These are phyloP conservation scores for Solanum arcanum DNA, from an alignment of 257 asterid genomes.

Conservation along the genomic window DNA sequence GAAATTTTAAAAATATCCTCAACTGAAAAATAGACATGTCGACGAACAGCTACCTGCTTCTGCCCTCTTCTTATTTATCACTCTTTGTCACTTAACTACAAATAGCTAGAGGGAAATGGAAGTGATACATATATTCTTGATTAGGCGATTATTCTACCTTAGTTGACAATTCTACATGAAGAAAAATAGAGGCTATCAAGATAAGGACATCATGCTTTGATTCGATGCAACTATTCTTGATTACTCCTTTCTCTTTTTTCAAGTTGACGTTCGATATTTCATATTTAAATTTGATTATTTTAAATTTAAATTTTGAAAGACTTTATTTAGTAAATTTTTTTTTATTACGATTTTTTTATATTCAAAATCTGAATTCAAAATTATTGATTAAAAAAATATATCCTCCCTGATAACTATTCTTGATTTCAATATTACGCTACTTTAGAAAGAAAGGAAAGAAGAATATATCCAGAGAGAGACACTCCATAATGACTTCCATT, in stretches of 20 bases:
- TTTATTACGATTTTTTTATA: too few relatives aligned
- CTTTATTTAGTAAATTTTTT: too few relatives aligned
- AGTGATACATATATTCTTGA: neutral
- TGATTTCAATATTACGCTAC: neutral
- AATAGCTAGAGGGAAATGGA: neutral
- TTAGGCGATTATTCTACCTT: neutral
- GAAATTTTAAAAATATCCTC: neutral
- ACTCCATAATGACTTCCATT: too few relatives aligned
- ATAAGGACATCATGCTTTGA: neutral
- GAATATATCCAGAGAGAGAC: accelerated
- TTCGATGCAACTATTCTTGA: neutral
- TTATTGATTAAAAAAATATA: too few relatives aligned
- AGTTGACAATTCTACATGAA: neutral
- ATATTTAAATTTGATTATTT: too few relatives aligned
- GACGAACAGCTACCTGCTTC: neutral
- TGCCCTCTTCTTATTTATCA: neutral
- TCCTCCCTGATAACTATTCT: too few relatives aligned
- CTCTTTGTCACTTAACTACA: neutral
- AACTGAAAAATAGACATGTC: too few relatives aligned
- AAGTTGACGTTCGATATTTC: too few relatives aligned
- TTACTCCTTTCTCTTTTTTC: too few relatives aligned
- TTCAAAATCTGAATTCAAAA: too few relatives aligned
- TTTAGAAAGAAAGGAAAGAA: neutral
- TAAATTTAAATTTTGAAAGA: too few relatives aligned
- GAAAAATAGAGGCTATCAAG: neutral